phyloP scores from a whole-genome alignment of 768 basidiomycete genomes.

The Paxillus involutus region DNA sequence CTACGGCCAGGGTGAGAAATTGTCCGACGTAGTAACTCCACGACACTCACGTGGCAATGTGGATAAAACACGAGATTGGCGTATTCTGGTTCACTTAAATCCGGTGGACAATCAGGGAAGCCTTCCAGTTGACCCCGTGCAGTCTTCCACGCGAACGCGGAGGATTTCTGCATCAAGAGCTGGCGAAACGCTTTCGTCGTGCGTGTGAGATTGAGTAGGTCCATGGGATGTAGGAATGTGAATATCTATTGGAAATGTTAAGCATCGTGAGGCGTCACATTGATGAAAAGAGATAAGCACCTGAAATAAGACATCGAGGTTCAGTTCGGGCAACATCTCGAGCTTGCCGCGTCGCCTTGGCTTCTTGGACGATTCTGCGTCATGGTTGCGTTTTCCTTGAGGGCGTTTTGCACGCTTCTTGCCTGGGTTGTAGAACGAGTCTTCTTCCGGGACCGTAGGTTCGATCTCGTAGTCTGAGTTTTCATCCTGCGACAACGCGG shows the following conservation, averaged over 20 bases:
- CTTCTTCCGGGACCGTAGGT: not conserved
- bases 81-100: constrained; percentile 43
- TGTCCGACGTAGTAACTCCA: not conserved
- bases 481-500: too few relatives aligned
- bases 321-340: constrained; percentile 30
- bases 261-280: not conserved
- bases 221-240: constrained; percentile 36
- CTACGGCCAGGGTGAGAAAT: not conserved
- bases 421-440: not conserved
- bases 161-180: constrained; percentile 30
- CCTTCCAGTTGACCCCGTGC: constrained; percentile 31
- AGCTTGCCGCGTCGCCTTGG: not conserved
- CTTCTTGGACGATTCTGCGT: not conserved
- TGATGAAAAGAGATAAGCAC: not conserved
- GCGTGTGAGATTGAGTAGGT: constrained; percentile 41
- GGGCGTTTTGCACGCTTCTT: not conserved
- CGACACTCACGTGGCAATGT: constrained; percentile 14
- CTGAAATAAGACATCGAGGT: constrained; percentile 3
- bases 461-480: not conserved
- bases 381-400: not conserved
- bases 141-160: constrained; percentile 25
- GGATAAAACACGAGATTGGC: constrained; percentile 36
- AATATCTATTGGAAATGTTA: constrained; percentile 31
- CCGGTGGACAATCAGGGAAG: constrained; percentile 41
- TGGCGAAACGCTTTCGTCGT: constrained; percentile 36